Base-by-base conservation (phyloP, 2,329 filamentous ascomycete genomes). In the Alternaria brassicae region DNA sequence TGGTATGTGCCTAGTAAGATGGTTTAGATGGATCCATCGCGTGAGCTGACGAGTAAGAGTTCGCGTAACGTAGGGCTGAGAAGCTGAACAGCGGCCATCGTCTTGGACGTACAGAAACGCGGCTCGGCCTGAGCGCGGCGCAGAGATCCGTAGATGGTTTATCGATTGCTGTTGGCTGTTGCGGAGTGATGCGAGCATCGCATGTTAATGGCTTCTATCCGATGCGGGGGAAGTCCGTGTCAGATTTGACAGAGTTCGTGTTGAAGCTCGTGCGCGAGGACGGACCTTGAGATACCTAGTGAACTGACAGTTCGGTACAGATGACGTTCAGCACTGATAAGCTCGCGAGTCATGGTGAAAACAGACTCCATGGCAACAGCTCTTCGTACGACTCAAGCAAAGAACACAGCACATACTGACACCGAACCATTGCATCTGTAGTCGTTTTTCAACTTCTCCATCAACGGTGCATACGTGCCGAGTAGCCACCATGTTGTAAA, bases 41-140 rank as follows among this genome's bases (percentile, higher is more conserved):
- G 44, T 36, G 4, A 34, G 28, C 44, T 36, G 23, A 34, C 28
- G 32, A 34, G 32, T 27, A 37, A 10, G 13, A n/a, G 41, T 19
- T 54, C 52, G 52, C 32, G 40, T 54, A 13, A 54, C 32, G 28
- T 32, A n/a, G 34, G 17, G n/a, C 17, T 30, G 52, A 40, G 52
- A 44, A 39, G 28, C 13, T 54, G 40, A 27, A 54, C 2, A 47
- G 52, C 40, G 37, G 50, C 50, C 27, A 42, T 42, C 30, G 50
- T 39, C 41, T 48, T 47, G 40, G 41, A 34, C 27, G 9, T 17
- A 34, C 28, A 47, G 44, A 15, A 15, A 48, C 34, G 52, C 41
- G 30, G 36, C 52, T 54, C 47, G 51, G 40, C 39, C 17, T 21
- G 21, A 42, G 40, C 41, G 52, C 36, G 52, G 41, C 52, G 21